Evolutionary conservation across 306 rosid genomes (phyloP), one percentile per base, ranked within the genome.

Genomic region (Vachellia collinsii): DNA sequence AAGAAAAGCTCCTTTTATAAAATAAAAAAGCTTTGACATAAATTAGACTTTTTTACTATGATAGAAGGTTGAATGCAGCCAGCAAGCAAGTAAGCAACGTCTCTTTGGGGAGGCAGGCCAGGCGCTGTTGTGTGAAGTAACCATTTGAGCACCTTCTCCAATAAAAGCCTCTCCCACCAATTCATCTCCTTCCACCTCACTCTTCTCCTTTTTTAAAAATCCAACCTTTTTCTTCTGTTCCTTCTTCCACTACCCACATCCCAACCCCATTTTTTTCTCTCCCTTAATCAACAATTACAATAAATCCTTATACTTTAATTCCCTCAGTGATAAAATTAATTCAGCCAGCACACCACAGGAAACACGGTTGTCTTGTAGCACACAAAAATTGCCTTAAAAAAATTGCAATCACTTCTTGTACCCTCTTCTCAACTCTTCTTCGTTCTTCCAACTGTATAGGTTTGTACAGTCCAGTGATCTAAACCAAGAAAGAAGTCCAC

Each of bases 91-190:
- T 12, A 72, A 81, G n/a, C 69, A 34, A 13, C 20, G 70, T 61
- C 67, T 61, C 67, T 11, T 2, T 61, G 34, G 1, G 3, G 41
- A 44, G 34, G 54, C 14, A 37, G 82, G 82, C 88, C 88, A 82
- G 84, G 70, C 72, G 34, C 34, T 29, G 34, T 29, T 29, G 34
- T 2, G 34, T 29, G 34, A 29, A 29, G 34, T 29, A 29, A 29
- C 34, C 25, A 23, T 59, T 10, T 10, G 19, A 62, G 65, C 37
- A 20, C 37, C 13, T 9, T 22, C 65, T 22, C 10, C 34, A 58
- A 58, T 20, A 3, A 58, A 22, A 11, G 4, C 6, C 2, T 16
- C 6, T 25, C 5, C 0, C 25, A 0, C 4, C 64, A 75, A 58
- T 68, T n/a, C 77, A 20, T 20, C 73, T 50, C 59, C 69, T 23